Evolutionary conservation across 495 filamentous ascomycete genomes (phyloP), one percentile per base, ranked within the genome.

Genomic region (Hypoxylon fuscum): DNA sequence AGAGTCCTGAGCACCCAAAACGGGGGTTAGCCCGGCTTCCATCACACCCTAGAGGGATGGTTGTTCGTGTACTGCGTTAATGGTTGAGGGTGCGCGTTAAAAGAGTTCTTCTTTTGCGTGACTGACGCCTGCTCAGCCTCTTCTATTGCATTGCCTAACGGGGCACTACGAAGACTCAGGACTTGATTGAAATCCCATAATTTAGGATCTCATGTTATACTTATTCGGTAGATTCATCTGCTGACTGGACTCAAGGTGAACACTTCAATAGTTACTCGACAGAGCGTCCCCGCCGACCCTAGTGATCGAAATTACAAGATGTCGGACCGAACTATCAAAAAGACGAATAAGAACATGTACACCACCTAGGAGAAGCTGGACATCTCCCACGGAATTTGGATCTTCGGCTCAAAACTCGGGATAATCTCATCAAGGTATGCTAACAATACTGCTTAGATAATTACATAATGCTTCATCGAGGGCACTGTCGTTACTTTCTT

Each of bases 151-250:
- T 54, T 54, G 11, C 50, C 22, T 34, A 54, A 44, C 40, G 50
- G 50, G 50, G 50, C 15, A 46, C 43, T 54, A 43, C 35, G n/a
- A 43, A 54, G 50, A 43, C 50, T 54, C 27, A 44, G 31, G 38
- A 34, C 15, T 21, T 34, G 15, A 12, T 42, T 15, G 29, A 20
- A 25, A 27, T 27, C 12, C 20, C 21, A n/a, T 27, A 20, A n/a
- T 15, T 9, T 3, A 34, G 50, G 50, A 44, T 44, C 23, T 43
- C 32, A 53, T 21, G 29, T 27, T 25, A 9, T 5, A 4, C 41
- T 55, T 55, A 38, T 42, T 47, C 25, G 29, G 53, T 57, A 7
- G 43, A 48, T 49, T 32, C 48, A 44, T 40, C 22, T 45, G 42
- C 43, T 52, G 12, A 32, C 20, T 40, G 41, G 34, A 45, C 52